Conservation (phyloP, 1,139 yeast genomes). For the Saccharomyces hybrid region DNA sequence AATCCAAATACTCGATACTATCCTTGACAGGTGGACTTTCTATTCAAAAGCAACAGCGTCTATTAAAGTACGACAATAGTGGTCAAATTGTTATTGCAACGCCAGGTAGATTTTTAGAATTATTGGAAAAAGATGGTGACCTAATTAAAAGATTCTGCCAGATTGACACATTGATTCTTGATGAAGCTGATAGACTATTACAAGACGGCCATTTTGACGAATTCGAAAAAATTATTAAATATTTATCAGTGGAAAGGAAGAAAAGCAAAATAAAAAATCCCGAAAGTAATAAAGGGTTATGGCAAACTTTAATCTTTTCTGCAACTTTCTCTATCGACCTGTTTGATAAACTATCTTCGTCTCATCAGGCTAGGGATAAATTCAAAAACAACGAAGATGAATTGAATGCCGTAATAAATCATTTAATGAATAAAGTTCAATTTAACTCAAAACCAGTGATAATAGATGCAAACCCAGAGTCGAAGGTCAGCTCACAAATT, state of each 20-base stretch:
- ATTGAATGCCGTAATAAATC: slow-evolving; percentile 46
- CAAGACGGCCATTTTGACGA: slow-evolving; percentile 97
- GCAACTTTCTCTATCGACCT: slow-evolving; percentile 87
- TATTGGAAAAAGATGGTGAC: slow-evolving; percentile 56
- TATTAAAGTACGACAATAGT: slow-evolving; percentile 59
- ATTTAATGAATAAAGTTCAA: slow-evolving; percentile 51
- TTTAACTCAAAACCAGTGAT: slow-evolving; percentile 57
- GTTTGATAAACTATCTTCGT: slow-evolving; percentile 59
- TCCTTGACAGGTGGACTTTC: slow-evolving; percentile 91
- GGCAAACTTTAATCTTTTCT: slow-evolving; percentile 90
- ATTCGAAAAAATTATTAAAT: slow-evolving; percentile 68
- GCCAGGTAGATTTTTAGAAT: slow-evolving; percentile 87
- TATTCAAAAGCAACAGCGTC: slow-evolving; percentile 83
- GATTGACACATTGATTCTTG: slow-evolving; percentile 69
- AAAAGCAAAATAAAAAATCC: slow-evolving; percentile 11
- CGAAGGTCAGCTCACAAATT: slow-evolving; percentile 65
- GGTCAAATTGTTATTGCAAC: slow-evolving; percentile 80
- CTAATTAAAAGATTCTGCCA: slow-evolving; percentile 49
- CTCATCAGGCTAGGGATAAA: slow-evolving; percentile 35
- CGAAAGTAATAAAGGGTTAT: slow-evolving; percentile 33
- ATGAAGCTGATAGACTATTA: slow-evolving; percentile 94
- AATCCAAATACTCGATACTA: slow-evolving; percentile 57
- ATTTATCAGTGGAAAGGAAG: slow-evolving; percentile 33
- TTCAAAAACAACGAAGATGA: slow-evolving; percentile 38
- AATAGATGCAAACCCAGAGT: slow-evolving; percentile 83